These are phyloP conservation scores for Macrophomina phaseolina DNA, from an alignment of 2,329 filamentous ascomycete species.

Conservation along the genomic window DNA sequence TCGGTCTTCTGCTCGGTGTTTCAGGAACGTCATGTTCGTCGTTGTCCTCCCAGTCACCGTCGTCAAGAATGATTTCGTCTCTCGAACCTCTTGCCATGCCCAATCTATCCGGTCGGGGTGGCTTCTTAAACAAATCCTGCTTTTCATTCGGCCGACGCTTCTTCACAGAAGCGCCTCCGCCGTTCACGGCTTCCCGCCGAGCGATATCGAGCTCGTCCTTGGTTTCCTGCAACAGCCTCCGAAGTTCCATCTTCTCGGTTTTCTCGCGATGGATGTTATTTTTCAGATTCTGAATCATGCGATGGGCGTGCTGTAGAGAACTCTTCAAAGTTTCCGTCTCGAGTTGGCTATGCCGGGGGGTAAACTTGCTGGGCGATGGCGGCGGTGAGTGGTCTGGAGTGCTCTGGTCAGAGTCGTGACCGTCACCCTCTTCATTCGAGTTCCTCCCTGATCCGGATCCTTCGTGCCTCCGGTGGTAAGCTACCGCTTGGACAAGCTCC, in stretches of 20 bases:
- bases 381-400: conserved; percentile 92
- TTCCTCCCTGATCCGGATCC: conserved; percentile 68
- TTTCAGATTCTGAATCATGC: conserved; percentile 95
- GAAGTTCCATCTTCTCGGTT: conserved; percentile 96
- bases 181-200: conserved; percentile 58
- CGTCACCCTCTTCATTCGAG: conserved; percentile 41
- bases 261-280: conserved; percentile 96
- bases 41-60: conserved; percentile 91
- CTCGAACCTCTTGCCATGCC: conserved; percentile 60
- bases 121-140: conserved; percentile 73
- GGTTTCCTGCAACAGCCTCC: conserved; percentile 92
- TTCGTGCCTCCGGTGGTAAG: conserved; percentile 70
- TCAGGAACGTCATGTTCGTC: conserved; percentile 62
- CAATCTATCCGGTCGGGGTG: conserved; percentile 72
- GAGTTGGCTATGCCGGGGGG: conserved; percentile 87
- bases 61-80: conserved; percentile 80
- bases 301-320: conserved; percentile 90
- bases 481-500: conserved; percentile 84
- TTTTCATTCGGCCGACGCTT: conserved; percentile 63
- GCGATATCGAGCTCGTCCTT: conserved; percentile 85
- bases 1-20: conserved; percentile 48
- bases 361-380: conserved; percentile 86
- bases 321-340: conserved; percentile 96
- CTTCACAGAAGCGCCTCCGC: conserved; percentile 56
- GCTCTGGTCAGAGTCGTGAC: conserved; percentile 63